phyloP scores from a whole-genome alignment of 495 filamentous ascomycete genomes.

The Aspergillus bertholletiae region DNA sequence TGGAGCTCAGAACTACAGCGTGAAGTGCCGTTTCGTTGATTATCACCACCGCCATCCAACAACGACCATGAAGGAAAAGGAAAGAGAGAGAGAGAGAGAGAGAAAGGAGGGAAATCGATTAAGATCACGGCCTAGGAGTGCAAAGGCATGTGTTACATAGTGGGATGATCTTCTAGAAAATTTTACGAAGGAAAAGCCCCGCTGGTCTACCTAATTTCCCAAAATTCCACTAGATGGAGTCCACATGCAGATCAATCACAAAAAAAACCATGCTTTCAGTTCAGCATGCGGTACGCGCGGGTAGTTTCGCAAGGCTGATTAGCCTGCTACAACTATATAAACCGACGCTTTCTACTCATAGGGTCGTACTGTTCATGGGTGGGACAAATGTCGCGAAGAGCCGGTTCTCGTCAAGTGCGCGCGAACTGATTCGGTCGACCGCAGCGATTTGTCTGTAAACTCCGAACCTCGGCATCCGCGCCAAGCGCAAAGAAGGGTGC shows the following conservation, averaged over 20 bases:
- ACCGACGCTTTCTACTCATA: not conserved
- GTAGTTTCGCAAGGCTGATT: not conserved
- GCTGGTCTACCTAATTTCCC: not conserved
- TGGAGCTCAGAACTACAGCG: not conserved
- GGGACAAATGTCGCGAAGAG: not conserved
- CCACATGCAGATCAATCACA: not conserved
- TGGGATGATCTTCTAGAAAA: not conserved
- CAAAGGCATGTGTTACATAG: not conserved
- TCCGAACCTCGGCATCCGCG: slow-evolving; percentile 16
- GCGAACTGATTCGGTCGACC: not conserved
- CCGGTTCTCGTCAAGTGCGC: not conserved
- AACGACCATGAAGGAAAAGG: too few relatives aligned
- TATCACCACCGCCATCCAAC: too few relatives aligned
- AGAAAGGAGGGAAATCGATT: too few relatives aligned
- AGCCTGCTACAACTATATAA: not conserved
- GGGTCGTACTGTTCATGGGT: not conserved
- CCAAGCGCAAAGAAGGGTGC: slow-evolving; percentile 5
- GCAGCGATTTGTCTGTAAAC: not conserved
- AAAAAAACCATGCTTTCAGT: not conserved
- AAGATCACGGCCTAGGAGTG: not conserved
- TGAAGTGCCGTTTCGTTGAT: too few relatives aligned
- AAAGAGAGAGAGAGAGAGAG: too few relatives aligned
- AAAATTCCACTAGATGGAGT: too few relatives aligned
- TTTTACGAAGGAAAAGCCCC: not conserved
- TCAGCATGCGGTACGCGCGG: not conserved